Evolutionary conservation across 306 rosid genomes (phyloP).

Genomic region (Vachellia pachyceras): DNA sequence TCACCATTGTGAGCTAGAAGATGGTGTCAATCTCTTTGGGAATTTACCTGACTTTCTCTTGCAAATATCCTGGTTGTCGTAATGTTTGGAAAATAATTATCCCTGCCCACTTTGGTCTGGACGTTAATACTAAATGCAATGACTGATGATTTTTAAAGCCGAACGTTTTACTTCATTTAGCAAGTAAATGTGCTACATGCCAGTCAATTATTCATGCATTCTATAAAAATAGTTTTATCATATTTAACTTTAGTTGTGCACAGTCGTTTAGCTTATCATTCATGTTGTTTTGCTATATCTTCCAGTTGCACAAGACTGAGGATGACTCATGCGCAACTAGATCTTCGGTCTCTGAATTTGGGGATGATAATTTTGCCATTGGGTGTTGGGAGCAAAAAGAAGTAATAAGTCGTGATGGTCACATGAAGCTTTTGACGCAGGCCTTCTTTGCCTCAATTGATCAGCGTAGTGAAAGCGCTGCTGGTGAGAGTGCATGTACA

Average conservation of each 20-base stretch:
- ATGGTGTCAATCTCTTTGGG: not conserved
- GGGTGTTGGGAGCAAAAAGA: constrained; percentile 96
- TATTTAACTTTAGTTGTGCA: constrained; percentile 31
- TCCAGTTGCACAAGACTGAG: constrained; percentile 68
- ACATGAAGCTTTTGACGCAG: constrained; percentile 86
- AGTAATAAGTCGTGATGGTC: constrained; percentile 88
- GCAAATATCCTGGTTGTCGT: not conserved
- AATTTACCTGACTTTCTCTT: not conserved
- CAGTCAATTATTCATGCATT: not conserved
- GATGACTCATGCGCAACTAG: constrained; percentile 85
- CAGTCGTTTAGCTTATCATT: constrained; percentile 28
- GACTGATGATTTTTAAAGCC: not conserved
- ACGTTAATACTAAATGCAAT: not conserved
- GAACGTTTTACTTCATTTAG: not conserved
- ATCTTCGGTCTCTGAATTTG: constrained; percentile 88
- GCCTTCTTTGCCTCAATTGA: constrained; percentile 96
- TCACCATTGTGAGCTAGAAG: not conserved
- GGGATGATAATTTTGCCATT: constrained; percentile 91
- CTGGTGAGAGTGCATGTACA: constrained; percentile 99
- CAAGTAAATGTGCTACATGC: not conserved
- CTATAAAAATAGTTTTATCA: not conserved
- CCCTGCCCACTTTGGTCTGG: no score
- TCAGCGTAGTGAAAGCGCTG: constrained; percentile 98
- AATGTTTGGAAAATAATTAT: no score
- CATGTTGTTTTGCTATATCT: constrained; percentile 35